These are phyloP conservation scores for Friedmanniomyces simplex DNA, from an alignment of 495 filamentous ascomycete genomes.

Conservation along the genomic window DNA sequence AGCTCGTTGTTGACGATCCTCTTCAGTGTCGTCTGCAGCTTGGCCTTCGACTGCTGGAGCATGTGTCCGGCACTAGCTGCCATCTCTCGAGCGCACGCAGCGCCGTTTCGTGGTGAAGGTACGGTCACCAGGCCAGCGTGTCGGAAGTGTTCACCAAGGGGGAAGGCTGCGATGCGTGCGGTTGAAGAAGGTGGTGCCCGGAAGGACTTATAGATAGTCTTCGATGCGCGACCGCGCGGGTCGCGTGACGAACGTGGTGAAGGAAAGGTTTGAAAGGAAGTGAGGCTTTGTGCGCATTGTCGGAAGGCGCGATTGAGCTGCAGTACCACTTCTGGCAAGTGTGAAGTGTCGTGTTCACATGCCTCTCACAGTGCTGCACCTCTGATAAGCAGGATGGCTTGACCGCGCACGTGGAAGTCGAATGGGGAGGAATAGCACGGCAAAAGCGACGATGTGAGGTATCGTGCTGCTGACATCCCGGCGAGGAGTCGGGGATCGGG, in stretches of 20 bases:
- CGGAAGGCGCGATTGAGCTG: slow-evolving; percentile 4
- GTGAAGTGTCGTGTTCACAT: not conserved
- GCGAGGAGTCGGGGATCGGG: not conserved
- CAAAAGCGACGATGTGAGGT: too few relatives aligned
- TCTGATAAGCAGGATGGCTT: not conserved
- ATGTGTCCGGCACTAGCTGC: slow-evolving; percentile 36
- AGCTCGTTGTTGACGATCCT: slow-evolving; percentile 60
- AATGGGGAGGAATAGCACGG: too few relatives aligned
- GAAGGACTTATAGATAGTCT: not conserved
- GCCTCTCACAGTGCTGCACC: not conserved
- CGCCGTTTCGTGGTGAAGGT: not conserved
- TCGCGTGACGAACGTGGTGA: not conserved
- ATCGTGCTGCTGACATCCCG: too few relatives aligned
- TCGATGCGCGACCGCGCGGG: not conserved
- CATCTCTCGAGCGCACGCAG: slow-evolving; percentile 28
- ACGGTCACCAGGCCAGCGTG: not conserved
- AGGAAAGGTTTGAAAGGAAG: not conserved
- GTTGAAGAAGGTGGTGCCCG: not conserved
- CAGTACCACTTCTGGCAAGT: not conserved
- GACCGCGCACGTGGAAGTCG: not conserved
- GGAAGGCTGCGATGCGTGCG: not conserved
- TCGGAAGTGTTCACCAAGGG: not conserved
- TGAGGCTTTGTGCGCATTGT: slow-evolving; percentile 2
- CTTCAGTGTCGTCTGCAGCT: slow-evolving; percentile 42
- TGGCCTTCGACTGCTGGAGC: slow-evolving; percentile 23